phyloP scores from a whole-genome alignment of 2,329 filamentous ascomycete species.

The Teratosphaeria nubilosa region DNA sequence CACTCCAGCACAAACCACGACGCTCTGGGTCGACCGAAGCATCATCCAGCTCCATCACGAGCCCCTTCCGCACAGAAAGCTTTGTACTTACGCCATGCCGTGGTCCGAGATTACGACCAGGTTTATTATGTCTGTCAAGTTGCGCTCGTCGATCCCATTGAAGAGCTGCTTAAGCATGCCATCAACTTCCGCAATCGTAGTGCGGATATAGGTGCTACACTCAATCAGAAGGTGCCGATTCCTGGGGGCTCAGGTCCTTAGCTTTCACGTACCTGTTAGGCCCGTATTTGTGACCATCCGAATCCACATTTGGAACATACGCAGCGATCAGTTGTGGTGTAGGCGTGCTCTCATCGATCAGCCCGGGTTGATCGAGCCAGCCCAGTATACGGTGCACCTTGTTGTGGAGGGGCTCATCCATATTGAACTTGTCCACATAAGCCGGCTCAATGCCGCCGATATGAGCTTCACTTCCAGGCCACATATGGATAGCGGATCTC shows the following conservation, averaged over 20 bases:
- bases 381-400: slow-evolving; percentile 74
- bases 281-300: slow-evolving; percentile 76
- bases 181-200: slow-evolving; percentile 71
- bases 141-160: slow-evolving; percentile 64
- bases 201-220: slow-evolving; percentile 63
- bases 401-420: slow-evolving; percentile 57
- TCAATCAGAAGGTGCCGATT: too few relatives aligned
- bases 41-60: too few relatives aligned
- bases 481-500: slow-evolving; percentile 86
- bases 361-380: slow-evolving; percentile 69
- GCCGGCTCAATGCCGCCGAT: slow-evolving; percentile 65
- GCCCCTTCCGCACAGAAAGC: too few relatives aligned
- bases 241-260: too few relatives aligned
- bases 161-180: slow-evolving; percentile 71
- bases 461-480: slow-evolving; percentile 80
- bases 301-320: slow-evolving; percentile 88
- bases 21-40: too few relatives aligned
- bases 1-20: too few relatives aligned
- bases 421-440: slow-evolving; percentile 77
- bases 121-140: slow-evolving; percentile 83
- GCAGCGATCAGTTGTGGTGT: slow-evolving; percentile 84
- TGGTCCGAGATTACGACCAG: slow-evolving; percentile 95
- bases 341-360: slow-evolving; percentile 36
- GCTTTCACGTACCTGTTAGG: slow-evolving; percentile 53
- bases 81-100: slow-evolving; percentile 61